A percentile compares a stretch with the other conserved stretches of the same genome.
Conservation (phyloP, 2,329 filamentous ascomycete species). For the Massarina eburnea region DNA sequence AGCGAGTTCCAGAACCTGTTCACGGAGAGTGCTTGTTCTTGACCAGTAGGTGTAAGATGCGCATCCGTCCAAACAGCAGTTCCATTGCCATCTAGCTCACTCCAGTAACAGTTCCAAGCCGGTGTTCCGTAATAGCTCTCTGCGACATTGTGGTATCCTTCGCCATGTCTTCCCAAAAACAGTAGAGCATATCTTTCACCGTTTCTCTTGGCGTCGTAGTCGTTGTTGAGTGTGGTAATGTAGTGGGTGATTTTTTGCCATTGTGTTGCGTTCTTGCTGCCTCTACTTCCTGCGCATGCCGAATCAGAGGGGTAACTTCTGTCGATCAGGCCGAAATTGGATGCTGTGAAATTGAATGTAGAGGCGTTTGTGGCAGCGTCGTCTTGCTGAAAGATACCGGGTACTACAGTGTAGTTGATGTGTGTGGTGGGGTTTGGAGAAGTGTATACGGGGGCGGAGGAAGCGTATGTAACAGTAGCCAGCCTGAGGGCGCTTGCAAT, state of each 20-base stretch:
- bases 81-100: slow-evolving; percentile 63
- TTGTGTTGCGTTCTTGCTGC: slow-evolving; percentile 53
- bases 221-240: slow-evolving; percentile 57
- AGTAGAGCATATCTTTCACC: slow-evolving; percentile 65
- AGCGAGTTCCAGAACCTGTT: slow-evolving; percentile 62
- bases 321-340: slow-evolving; percentile 68
- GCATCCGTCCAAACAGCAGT: slow-evolving; percentile 66
- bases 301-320: slow-evolving; percentile 61
- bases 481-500: slow-evolving; percentile 13
- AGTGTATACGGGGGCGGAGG: slow-evolving; percentile 10
- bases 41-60: slow-evolving; percentile 60
- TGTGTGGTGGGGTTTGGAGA: slow-evolving; percentile 30
- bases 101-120: slow-evolving; percentile 73
- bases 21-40: slow-evolving; percentile 60
- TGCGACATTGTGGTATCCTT: slow-evolving; percentile 67
- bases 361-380: slow-evolving; percentile 56
- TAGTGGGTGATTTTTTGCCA: slow-evolving; percentile 67
- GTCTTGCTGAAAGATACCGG: slow-evolving; percentile 67
- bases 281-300: slow-evolving; percentile 35
- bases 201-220: slow-evolving; percentile 31
- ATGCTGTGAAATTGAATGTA: slow-evolving; percentile 51
- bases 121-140: slow-evolving; percentile 68
- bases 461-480: slow-evolving; percentile 4
- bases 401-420: slow-evolving; percentile 62
- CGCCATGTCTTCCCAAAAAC: slow-evolving; percentile 69